Evolutionary conservation across 768 basidiomycete species (phyloP).

Genomic region (Amanita subjunquillea): DNA sequence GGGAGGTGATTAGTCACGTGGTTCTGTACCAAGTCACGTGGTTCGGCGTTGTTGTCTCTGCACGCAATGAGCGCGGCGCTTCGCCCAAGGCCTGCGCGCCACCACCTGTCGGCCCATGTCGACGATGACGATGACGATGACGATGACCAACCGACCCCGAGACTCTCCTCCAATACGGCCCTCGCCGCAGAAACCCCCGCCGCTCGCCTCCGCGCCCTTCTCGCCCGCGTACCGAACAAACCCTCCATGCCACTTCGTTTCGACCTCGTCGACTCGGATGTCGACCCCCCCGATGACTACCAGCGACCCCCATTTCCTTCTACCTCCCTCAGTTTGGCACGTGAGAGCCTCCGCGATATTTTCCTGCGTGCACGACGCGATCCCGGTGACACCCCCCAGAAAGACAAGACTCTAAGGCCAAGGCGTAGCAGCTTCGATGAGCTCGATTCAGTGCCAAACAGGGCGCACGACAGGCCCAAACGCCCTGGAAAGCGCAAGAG

Average conservation of each 20-base stretch:
- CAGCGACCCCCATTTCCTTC: not conserved
- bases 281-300: conserved; percentile 1
- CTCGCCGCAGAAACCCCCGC: conserved; percentile 37
- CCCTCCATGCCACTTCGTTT: conserved; percentile 26
- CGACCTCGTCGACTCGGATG: conserved; percentile 31
- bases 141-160: conserved; percentile 29
- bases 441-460: conserved; percentile 43
- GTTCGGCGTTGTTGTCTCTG: not conserved
- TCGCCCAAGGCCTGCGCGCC: not conserved
- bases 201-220: conserved; percentile 51
- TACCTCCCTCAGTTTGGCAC: conserved; percentile 28
- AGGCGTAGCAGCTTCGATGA: conserved; percentile 52
- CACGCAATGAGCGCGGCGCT: conserved; percentile 17
- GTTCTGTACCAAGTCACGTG: too few species aligned
- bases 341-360: conserved; percentile 51
- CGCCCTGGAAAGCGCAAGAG: conserved; percentile 46
- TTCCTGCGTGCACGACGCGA: conserved; percentile 60
- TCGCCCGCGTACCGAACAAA: conserved; percentile 37
- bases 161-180: conserved; percentile 16
- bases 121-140: conserved; percentile 27
- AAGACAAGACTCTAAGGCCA: conserved; percentile 17
- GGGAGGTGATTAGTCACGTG: conserved; percentile 11
- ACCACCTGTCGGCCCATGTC: not conserved
- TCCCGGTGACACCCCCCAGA: conserved; percentile 55
- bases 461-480: conserved; percentile 26